Evolutionary conservation across 768 basidiomycete species (phyloP), one percentile per base, ranked within the genome.

Genomic region (Tulasnella sp.): DNA sequence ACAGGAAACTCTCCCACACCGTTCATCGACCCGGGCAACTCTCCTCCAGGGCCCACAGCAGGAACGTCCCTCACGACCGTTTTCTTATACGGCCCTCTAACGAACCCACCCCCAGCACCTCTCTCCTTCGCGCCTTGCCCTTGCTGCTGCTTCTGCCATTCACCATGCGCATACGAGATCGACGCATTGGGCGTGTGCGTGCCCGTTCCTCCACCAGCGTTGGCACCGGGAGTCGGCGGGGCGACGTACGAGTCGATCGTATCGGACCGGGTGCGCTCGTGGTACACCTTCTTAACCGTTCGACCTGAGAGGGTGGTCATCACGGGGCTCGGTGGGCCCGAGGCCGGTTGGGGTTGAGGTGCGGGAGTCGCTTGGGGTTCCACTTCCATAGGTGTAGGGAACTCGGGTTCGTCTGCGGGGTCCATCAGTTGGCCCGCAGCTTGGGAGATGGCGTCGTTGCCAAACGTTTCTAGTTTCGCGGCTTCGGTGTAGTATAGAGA

Each of bases 401-500:
- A 34, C 58, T 62, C 58, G 27, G 44, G 75, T 14, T 87, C 85
- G 38, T 82, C 89, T 82, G 93, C 93, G 12, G 92, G 86, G 76
- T 95, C 93, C 79, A 94, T 92, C 38, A 81, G 46, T 38, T 44
- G 56, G 0, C 89, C 86, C 1, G 92, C 87, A 0, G 92, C 92
- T 81, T 91, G 92, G 71, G 88, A 83, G 82, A 95, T 93, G 81
- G 93, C 92, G 9, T 94, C 93, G 19, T 93, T 86, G 1, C 89
- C 92, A 89, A 90, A 94, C 0, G 84, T 81, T 82, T 94, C 92
- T 38, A 95, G 88, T 56, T 90, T 86, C 40, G 92, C 92, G 0
- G 94, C 94, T 84, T 95, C 94, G 7, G 86, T 88, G 83, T 93
- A 83, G 82, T 94, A 94, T 36, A 95, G 92, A 0, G 91, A 89